Base-by-base conservation (phyloP, 2,329 filamentous ascomycete species). In the Stachybotrys echinatus region DNA sequence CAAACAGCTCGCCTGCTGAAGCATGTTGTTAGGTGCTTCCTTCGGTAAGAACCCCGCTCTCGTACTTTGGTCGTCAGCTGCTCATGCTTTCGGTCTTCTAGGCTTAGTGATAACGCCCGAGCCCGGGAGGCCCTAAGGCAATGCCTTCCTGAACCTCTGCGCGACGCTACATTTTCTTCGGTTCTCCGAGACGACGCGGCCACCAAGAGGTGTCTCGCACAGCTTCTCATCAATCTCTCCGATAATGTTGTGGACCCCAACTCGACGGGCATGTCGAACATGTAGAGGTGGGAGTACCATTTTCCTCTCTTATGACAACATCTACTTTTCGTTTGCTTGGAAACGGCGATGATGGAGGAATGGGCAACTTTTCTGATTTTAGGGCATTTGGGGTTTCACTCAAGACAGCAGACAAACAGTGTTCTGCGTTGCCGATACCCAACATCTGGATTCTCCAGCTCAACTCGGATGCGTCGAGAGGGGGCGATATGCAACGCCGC, bases 81-180 rank as follows among this genome's bases (percentile, higher is more conserved):
- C 58, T 62, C 53, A 63, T 52, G 17, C n/a, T 17, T 6, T 34
- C 17, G 19, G 12, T 23, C 20, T 45, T 5, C 14, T 27, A 96
- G 91, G 52, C 77, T 99, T 44, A 96, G 91, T 61, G 94, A 99
- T 66, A 99, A 99, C 63, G 92, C 92, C 53, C 87, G 94, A 53
- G 94, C 94, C 50, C 88, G 94, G 27, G 94, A 99, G 69, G 94
- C 94, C 43, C 81, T 99, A 20, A 84, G 94, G 40, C 94, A 99
- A 70, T 99, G 94, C 64, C 85, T 99, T 12, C 94, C 94, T 1
- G 94, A 99, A 64, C 94, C 94, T n/a, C 84, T 99, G n/a, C 88
- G 94, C 45, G 94, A 99, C 67, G 92, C 92, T 7, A 99, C 94
- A 2, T 99, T 99, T 68, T 95, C 91, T 8, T 92, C 92, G 0